These are phyloP conservation scores for Allium sativum DNA, from an alignment of 106 monocot genomes.

Conservation along the genomic window DNA sequence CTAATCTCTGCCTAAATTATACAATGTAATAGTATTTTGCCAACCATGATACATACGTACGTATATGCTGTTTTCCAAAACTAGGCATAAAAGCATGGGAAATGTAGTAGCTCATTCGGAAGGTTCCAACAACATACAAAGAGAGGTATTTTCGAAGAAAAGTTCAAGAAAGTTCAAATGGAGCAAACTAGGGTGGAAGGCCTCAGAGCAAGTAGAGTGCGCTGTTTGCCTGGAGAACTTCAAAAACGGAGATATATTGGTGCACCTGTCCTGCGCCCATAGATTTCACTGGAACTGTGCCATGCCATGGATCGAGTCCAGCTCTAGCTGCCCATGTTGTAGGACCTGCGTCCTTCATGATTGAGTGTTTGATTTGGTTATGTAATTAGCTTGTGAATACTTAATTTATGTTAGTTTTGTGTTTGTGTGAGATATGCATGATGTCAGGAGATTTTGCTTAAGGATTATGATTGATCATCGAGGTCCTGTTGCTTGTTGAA, in stretches of 20 bases:
- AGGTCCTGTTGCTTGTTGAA: too few species aligned
- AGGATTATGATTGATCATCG: too few species aligned
- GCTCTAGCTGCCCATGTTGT: constrained; percentile 39
- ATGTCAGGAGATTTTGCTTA: too few species aligned
- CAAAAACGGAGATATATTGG: constrained; percentile 35
- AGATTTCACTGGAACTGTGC: constrained; percentile 53
- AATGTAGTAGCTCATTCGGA: not conserved
- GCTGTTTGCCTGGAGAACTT: constrained; percentile 59
- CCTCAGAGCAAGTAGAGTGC: constrained; percentile 37
- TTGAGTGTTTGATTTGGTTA: too few species aligned
- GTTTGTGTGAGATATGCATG: too few species aligned
- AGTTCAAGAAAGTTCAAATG: constrained; percentile 19
- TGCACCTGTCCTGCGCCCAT: constrained; percentile 47
- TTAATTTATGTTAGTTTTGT: too few species aligned
- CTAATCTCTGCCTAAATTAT: too few species aligned
- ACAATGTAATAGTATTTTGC: too few species aligned
- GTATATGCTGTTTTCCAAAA: too few species aligned
- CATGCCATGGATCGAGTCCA: constrained; percentile 48
- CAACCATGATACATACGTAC: too few species aligned
- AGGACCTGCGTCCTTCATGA: not conserved
- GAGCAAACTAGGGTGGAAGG: constrained; percentile 29
- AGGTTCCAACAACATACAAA: constrained; percentile 11
- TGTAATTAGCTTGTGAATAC: too few species aligned
- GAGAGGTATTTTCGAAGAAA: constrained; percentile 38
- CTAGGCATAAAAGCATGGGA: too few species aligned